Conservation (phyloP, 1,284 basidiomycete genomes). For the Pyrrhoderma noxium region DNA sequence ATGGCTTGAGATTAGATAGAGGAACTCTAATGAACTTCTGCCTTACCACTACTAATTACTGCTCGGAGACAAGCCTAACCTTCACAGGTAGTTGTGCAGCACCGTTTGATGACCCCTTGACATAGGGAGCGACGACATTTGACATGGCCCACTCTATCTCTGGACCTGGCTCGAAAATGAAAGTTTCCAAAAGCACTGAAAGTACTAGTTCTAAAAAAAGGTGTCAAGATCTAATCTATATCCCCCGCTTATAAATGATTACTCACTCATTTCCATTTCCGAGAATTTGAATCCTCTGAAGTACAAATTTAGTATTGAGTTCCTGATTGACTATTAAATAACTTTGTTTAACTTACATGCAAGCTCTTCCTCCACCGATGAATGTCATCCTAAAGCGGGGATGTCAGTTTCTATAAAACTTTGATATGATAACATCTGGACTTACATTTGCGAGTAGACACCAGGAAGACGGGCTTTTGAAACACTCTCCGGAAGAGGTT, state of each 20-base stretch:
- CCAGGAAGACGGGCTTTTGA: conserved; percentile 19
- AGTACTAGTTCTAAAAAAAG: conserved; percentile 11
- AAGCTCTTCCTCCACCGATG: conserved; percentile 18
- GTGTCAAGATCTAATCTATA: too few species aligned
- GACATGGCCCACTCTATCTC: conserved; percentile 13
- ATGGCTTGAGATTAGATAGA: too few species aligned
- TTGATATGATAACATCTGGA: not conserved
- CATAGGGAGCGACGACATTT: not conserved
- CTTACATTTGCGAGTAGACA: conserved; percentile 21
- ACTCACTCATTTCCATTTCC: conserved; percentile 17
- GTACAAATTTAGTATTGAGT: not conserved
- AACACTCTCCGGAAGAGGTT: conserved; percentile 11
- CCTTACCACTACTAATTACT: too few species aligned
- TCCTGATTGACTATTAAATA: not conserved
- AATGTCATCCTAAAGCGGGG: conserved; percentile 19
- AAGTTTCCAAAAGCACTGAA: conserved; percentile 16
- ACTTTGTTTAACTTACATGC: conserved; percentile 15
- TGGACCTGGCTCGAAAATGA: conserved; percentile 11
- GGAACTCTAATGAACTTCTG: too few species aligned
- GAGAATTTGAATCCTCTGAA: conserved; percentile 17
- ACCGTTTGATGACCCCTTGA: too few species aligned
- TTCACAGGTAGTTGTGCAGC: too few species aligned
- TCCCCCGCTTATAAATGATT: not conserved
- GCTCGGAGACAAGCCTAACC: too few species aligned
- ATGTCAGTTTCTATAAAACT: not conserved